A percentile compares a stretch with the other conserved stretches of the same genome.
These are phyloP conservation scores for Pelargonium citronellum DNA, from an alignment of 441 rosid species.

Conservation along the genomic window DNA sequence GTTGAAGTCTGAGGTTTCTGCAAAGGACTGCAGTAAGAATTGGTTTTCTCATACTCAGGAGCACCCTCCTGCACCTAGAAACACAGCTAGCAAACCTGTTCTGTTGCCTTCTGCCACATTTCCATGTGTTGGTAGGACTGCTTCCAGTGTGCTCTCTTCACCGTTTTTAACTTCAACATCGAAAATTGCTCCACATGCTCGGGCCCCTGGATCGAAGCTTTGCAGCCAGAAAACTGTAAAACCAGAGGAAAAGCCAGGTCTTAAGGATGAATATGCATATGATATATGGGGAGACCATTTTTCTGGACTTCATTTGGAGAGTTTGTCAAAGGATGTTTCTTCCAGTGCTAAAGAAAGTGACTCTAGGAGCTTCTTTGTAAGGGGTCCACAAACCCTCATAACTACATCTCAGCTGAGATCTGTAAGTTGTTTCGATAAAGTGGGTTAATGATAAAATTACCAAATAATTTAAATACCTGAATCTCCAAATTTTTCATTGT, in stretches of 20 bases:
- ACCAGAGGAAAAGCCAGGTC: slow-evolving; percentile 30
- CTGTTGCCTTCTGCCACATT: slow-evolving; percentile 46
- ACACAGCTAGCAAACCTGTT: slow-evolving; percentile 30
- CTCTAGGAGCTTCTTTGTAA: slow-evolving; percentile 72
- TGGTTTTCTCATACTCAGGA: slow-evolving; percentile 21
- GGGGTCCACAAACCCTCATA: slow-evolving; percentile 69
- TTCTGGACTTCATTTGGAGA: slow-evolving; percentile 42
- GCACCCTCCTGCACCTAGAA: slow-evolving; percentile 24
- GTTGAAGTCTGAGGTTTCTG: slow-evolving; percentile 23
- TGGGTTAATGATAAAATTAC: slow-evolving; percentile 45
- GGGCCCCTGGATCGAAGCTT: slow-evolving; percentile 68
- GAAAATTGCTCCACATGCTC: slow-evolving; percentile 52
- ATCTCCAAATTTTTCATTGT: slow-evolving; percentile 3
- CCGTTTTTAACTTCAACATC: slow-evolving; percentile 36
- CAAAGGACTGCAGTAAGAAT: slow-evolving; percentile 19
- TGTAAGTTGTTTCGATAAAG: slow-evolving; percentile 50
- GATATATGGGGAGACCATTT: slow-evolving; percentile 94
- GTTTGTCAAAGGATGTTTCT: slow-evolving; percentile 38
- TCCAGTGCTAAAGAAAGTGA: slow-evolving; percentile 34
- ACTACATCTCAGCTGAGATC: slow-evolving; percentile 41
- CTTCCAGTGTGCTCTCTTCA: slow-evolving; percentile 25
- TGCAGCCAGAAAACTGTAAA: slow-evolving; percentile 24
- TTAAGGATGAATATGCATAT: slow-evolving; percentile 42
- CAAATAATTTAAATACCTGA: slow-evolving; percentile 23
- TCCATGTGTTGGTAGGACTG: slow-evolving; percentile 35